Evolutionary conservation across 169 alveolate species (phyloP), one percentile per base, ranked within the genome.

Genomic region (Eimeria acervulina): DNA sequence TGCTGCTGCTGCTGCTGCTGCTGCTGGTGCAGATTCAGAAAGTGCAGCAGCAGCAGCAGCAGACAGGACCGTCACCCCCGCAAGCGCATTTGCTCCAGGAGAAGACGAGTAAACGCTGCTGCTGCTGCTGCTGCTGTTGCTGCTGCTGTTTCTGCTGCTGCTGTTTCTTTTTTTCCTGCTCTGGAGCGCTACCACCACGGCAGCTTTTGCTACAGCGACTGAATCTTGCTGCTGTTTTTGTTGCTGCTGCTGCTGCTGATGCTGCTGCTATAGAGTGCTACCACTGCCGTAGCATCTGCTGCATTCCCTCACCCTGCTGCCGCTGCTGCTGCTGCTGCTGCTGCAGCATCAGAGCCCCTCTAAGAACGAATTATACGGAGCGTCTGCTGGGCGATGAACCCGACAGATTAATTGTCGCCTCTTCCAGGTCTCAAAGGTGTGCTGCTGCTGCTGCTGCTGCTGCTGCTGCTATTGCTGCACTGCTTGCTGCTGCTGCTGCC

Each of bases 241-340:
- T 31, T 80, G 92, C 42, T 78, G 63, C 89, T n/a, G 5, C 42
- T 26, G 6, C 8, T 31, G 78, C 12, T n/a, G 59, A 6, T 13
- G n/a, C 90, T 31, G n/a, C 90, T 31, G 59, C 26, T 42, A 0
- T 19, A n/a, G 7, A 59, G 21, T 80, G 36, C 66, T 40, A 59
- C 66, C 10, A 42, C 68, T 23, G 90, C 36, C 47, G 66, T 63
- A 38, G 40, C 66, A 36, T 31, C 21, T 21, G 51, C 85, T 74
- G 85, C 52, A 13, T 47, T 10, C 26, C 47, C 85, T 10, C 23
- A 31, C 0, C 85, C 42, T 21, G 15, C 81, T 0, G 1, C 61
- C 26, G 87, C 55, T 80, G 90, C 90, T 80, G 90, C 90, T 44
- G 90, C 66, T 80, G 68, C 90, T 80, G 90, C 36, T 80, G 92